These are phyloP conservation scores for Immersiporthe knoxdaviesiana DNA, from an alignment of 2,329 filamentous ascomycete genomes.

Conservation along the genomic window DNA sequence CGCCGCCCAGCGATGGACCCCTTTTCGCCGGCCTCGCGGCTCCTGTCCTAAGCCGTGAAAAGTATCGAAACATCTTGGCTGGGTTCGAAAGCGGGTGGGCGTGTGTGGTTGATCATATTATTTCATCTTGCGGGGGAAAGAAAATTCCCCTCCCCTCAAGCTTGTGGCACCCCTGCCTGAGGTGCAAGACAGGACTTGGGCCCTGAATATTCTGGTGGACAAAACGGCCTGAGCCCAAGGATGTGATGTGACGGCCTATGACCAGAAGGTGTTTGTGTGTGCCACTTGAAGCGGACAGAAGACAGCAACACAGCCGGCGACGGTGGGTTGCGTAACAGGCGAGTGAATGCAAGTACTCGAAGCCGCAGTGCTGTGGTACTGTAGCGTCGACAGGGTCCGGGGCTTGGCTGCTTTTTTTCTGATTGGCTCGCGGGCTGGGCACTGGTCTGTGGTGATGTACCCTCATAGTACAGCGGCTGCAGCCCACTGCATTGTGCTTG, in stretches of 20 bases:
- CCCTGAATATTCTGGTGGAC: neutral
- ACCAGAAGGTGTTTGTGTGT: neutral
- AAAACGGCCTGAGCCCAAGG: neutral
- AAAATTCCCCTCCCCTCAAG: neutral
- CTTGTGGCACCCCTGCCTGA: neutral
- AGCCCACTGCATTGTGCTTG: neutral
- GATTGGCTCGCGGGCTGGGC: neutral
- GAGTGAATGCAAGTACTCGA: too few relatives aligned
- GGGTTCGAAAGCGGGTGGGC: neutral
- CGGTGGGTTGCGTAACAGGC: too few relatives aligned
- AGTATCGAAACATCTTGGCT: slow-evolving; percentile 22
- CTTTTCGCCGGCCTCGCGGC: neutral
- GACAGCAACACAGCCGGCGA: too few relatives aligned
- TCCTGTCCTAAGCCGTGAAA: slow-evolving; percentile 4
- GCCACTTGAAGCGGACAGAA: neutral
- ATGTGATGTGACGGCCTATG: neutral
- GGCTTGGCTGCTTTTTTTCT: neutral
- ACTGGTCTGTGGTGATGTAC: too few relatives aligned
- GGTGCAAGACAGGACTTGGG: too few relatives aligned
- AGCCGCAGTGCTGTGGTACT: too few relatives aligned
- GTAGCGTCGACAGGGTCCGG: too few relatives aligned
- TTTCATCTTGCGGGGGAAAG: neutral
- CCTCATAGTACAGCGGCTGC: neutral
- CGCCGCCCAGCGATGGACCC: neutral
- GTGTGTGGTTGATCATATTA: neutral